These are phyloP conservation scores for Pichia nakasei DNA, from an alignment of 805 yeast species.

Conservation along the genomic window DNA sequence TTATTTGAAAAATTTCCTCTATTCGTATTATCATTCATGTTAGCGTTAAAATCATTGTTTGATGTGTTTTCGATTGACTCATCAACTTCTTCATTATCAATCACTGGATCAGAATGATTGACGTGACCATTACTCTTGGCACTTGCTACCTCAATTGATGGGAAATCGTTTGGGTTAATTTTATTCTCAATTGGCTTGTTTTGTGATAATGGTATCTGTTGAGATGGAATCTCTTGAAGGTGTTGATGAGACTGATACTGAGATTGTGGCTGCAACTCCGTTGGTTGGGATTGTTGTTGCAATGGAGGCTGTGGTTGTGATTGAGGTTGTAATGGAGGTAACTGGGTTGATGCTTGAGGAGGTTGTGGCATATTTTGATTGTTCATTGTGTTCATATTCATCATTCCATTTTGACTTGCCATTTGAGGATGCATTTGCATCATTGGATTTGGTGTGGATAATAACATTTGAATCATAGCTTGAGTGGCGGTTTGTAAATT, in stretches of 20 bases:
- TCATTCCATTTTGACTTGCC: conserved; percentile 3
- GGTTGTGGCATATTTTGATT: conserved; percentile 12
- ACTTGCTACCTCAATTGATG: conserved; percentile 17
- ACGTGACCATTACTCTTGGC: conserved; percentile 5
- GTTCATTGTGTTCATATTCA: conserved; percentile 7
- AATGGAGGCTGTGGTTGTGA: conserved; percentile 13
- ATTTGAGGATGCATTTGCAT: conserved; percentile 13
- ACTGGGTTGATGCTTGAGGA: conserved; percentile 8
- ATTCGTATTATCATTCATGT: conserved; percentile 2
- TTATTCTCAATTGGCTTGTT: conserved; percentile 3
- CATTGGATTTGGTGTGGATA: conserved; percentile 18
- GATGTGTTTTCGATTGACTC: neutral
- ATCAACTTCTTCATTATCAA: neutral
- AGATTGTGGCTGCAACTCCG: conserved; percentile 9
- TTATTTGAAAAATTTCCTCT: neutral
- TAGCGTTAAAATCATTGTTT: neutral
- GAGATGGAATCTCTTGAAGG: neutral
- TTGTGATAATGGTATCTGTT: conserved; percentile 7
- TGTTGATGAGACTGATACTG: neutral
- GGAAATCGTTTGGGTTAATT: conserved; percentile 14
- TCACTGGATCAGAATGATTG: conserved; percentile 1
- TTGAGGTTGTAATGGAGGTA: conserved; percentile 10
- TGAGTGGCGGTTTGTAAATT: conserved; percentile 25
- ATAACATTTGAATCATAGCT: conserved; percentile 24
- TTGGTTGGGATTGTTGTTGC: conserved; percentile 17